Percentiles rank a stretch among this genome's conserved stretches.
Evolutionary conservation across 2,329 filamentous ascomycete genomes (phyloP).

Genomic region (Bipolaris sorokiniana): DNA sequence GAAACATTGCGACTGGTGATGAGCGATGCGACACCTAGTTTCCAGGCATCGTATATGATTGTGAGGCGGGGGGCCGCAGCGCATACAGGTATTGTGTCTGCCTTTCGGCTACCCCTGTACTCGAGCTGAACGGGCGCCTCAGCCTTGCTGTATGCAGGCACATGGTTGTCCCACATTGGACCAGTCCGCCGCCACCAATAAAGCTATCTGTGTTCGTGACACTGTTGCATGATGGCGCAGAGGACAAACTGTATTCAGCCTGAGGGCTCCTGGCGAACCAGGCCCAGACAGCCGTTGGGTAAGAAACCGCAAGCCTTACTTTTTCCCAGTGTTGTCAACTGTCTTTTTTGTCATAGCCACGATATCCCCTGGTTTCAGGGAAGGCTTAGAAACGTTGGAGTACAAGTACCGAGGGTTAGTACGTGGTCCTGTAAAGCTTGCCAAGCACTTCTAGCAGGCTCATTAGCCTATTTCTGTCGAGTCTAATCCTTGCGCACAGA

Average conservation of each 20-base stretch:
- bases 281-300: neutral
- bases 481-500: neutral
- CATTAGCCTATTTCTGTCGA: neutral
- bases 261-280: neutral
- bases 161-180: slow-evolving; percentile 6
- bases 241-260: neutral
- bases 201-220: neutral
- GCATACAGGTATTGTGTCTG: slow-evolving; percentile 1
- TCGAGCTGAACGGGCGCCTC: slow-evolving; percentile 11
- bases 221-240: neutral
- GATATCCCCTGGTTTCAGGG: neutral
- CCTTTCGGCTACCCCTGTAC: slow-evolving; percentile 10
- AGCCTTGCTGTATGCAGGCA: slow-evolving; percentile 9
- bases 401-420: neutral
- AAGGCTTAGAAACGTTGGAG: neutral
- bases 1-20: neutral
- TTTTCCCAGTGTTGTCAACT: neutral
- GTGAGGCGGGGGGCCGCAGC: neutral
- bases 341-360: neutral
- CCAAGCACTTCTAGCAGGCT: neutral
- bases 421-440: neutral
- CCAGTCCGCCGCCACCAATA: slow-evolving; percentile 14
- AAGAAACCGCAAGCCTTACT: neutral
- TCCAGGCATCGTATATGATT: neutral
- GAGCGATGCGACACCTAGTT: neutral